phyloP scores from a whole-genome alignment of 2,329 filamentous ascomycete species.

The Diaporthe humulicola region DNA sequence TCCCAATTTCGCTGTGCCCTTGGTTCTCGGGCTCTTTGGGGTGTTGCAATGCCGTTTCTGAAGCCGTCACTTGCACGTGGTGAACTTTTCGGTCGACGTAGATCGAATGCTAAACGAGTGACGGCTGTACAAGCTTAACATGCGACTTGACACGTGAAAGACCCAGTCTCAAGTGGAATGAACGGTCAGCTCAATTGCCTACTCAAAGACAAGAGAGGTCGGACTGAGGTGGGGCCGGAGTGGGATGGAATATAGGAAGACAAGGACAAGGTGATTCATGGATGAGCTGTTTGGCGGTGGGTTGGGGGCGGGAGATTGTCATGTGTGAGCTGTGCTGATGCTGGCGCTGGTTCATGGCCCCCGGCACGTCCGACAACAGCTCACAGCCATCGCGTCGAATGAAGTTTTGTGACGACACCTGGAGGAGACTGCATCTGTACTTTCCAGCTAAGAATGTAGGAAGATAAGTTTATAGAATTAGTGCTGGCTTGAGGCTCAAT shows the following conservation, averaged over 20 bases:
- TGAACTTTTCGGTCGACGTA: neutral
- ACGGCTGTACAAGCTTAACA: neutral
- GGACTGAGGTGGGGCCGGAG: neutral
- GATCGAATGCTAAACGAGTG: neutral
- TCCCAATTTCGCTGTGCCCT: too few species aligned
- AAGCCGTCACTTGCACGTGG: neutral
- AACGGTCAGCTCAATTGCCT: neutral
- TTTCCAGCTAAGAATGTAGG: neutral
- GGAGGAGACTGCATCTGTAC: neutral
- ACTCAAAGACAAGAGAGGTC: neutral
- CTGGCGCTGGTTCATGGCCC: neutral
- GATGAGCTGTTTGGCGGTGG: constrained; percentile 12
- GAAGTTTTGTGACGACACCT: neutral
- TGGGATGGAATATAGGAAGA: neutral
- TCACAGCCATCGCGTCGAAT: neutral
- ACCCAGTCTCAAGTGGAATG: neutral
- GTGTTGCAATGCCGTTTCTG: neutral
- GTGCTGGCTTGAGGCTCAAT: neutral
- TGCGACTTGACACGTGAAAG: too few species aligned
- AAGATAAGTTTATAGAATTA: neutral
- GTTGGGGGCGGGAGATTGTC: constrained; percentile 2
- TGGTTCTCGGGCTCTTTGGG: neutral
- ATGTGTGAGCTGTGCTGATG: neutral
- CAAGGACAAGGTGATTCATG: constrained; percentile 11
- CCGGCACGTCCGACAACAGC: constrained; percentile 21